phyloP scores from a whole-genome alignment of 2,329 filamentous ascomycete genomes.

The Curvularia verruculosa region DNA sequence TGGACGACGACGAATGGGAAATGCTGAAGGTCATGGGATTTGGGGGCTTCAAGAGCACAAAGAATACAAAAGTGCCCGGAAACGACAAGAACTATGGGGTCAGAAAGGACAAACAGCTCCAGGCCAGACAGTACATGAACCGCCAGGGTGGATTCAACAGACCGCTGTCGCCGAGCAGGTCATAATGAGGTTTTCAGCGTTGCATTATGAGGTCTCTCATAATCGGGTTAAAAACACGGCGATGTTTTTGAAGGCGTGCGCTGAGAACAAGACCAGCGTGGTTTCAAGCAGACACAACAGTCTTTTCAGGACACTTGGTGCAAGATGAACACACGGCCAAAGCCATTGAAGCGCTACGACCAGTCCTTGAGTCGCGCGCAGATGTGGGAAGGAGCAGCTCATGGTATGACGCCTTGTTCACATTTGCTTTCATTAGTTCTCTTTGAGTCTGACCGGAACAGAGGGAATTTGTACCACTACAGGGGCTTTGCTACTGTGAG shows the following conservation, averaged over 20 bases:
- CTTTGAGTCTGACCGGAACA: slow-evolving; percentile 15
- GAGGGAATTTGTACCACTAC: neutral
- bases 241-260: neutral
- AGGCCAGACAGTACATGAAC: slow-evolving; percentile 98
- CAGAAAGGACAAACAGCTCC: slow-evolving; percentile 89
- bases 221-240: neutral
- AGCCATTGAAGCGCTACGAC: neutral
- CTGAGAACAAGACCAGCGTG: neutral
- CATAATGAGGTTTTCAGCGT: slow-evolving; percentile 6
- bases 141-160: slow-evolving; percentile 81
- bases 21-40: slow-evolving; percentile 94
- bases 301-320: neutral
- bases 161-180: slow-evolving; percentile 63
- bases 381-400: neutral
- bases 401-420: slow-evolving; percentile 14
- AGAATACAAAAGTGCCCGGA: slow-evolving; percentile 84
- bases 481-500: neutral
- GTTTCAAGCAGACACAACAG: neutral
- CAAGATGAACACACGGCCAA: too few species aligned
- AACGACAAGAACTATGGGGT: slow-evolving; percentile 81
- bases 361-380: neutral
- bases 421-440: neutral
- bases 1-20: slow-evolving; percentile 69
- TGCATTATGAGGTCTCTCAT: neutral
- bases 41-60: slow-evolving; percentile 81